A percentile compares a stretch with the other conserved stretches of the same genome.
Conservation (phyloP, 805 yeast genomes). For the Suhomyces kilbournensis region DNA sequence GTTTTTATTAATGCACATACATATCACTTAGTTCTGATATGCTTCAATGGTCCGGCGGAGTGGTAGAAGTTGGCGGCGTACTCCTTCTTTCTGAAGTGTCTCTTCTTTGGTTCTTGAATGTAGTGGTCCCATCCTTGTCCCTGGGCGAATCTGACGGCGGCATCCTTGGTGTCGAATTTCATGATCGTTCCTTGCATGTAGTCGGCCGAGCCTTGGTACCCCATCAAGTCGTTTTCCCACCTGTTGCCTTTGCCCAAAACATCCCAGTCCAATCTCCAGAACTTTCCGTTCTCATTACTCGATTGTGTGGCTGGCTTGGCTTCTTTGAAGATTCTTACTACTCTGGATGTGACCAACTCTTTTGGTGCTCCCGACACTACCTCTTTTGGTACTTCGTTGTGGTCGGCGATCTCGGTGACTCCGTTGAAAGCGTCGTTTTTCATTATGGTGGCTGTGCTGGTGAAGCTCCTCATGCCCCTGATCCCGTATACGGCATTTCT, state of each 20-base stretch:
- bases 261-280: slow-evolving; percentile 86
- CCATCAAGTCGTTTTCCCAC: slow-evolving; percentile 89
- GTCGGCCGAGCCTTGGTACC: slow-evolving; percentile 77
- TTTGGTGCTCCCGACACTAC: slow-evolving; percentile 74
- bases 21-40: slow-evolving; percentile 69
- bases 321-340: slow-evolving; percentile 74
- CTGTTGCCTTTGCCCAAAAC: slow-evolving; percentile 70
- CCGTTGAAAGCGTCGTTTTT: slow-evolving; percentile 14
- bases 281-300: slow-evolving; percentile 50
- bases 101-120: slow-evolving; percentile 75
- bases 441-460: slow-evolving; percentile 14
- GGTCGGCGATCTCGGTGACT: slow-evolving; percentile 24
- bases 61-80: slow-evolving; percentile 72
- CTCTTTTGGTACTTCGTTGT: slow-evolving; percentile 45
- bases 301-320: slow-evolving; percentile 81
- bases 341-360: slow-evolving; percentile 57
- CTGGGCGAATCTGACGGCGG: slow-evolving; percentile 75
- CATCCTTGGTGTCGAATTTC: slow-evolving; percentile 70
- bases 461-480: slow-evolving; percentile 21
- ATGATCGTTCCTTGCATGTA: slow-evolving; percentile 77
- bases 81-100: slow-evolving; percentile 71
- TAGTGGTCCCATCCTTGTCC: slow-evolving; percentile 85
- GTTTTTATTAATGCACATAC: slow-evolving; percentile 1
- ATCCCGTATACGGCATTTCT: slow-evolving; percentile 10
- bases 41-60: slow-evolving; percentile 68